Evolutionary conservation across 208 protist species (phyloP), one percentile per base, ranked within the genome.

Genomic region (Leishmania mexicana): DNA sequence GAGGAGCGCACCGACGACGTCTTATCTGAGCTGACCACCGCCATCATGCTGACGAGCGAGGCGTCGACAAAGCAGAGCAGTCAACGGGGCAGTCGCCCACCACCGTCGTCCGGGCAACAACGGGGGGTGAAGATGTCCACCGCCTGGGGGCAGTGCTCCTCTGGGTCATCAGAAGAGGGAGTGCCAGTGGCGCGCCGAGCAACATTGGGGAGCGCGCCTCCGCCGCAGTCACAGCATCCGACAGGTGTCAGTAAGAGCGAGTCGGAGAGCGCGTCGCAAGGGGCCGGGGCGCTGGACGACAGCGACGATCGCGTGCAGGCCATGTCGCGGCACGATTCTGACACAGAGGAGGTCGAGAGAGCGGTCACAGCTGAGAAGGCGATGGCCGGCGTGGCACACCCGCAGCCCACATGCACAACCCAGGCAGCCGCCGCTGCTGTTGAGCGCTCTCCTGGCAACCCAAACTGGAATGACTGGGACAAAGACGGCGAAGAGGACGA

Each of bases 401-500:
- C 15, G 60, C 38, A n/a, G 35, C 5, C 76, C 8, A 53, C 76
- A 45, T n/a, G 24, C 28, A 53, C 19, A 35, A 79, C 42, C 58
- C 62, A 73, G 35, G 13, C 19, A 38, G 53, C 21, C 35, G 6
- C 76, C 3, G 35, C 76, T 8, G n/a, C 13, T 6, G 71, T 60
- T 19, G 60, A 38, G 31, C 77, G 49, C 54, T 51, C 76, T 24
- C 79, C 51, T 54, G 49, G 54, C 28, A 75, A 53, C 53, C 42
- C 75, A 19, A 75, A 88, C 73, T 87, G 78, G 85, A 82, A 89
- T 53, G 71, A 84, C 78, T 83, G 82, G 74, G 83, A 86, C 68
- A 74, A 83, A 1, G 85, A 86, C 17, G 80, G 77, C 1, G 71
- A 77, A 19, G 81, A 81, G 1, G 70, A 81, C 57, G 80, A 83